A percentile compares a stretch with the other conserved stretches of the same genome.
These are phyloP conservation scores for Stereum hirsutum DNA, from an alignment of 1,284 basidiomycete species.

Conservation along the genomic window DNA sequence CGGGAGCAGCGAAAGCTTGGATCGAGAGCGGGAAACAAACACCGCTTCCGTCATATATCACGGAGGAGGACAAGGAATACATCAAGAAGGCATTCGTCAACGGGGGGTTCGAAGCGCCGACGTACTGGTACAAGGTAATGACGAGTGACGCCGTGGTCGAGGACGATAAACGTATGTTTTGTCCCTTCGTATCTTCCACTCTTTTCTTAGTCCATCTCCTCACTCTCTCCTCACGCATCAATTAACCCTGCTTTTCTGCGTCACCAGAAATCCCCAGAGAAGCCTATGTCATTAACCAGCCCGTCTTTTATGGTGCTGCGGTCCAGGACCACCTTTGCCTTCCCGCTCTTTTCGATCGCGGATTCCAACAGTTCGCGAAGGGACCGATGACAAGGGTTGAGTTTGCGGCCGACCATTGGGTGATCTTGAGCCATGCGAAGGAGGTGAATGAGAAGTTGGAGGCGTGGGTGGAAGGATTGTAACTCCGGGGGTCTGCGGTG, in stretches of 20 bases:
- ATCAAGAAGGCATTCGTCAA: conserved; percentile 8
- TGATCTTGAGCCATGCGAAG: conserved; percentile 17
- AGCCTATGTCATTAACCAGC: conserved; percentile 10
- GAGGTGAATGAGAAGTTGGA: conserved; percentile 18
- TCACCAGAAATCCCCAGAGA: conserved; percentile 11
- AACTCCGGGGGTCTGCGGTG: neutral
- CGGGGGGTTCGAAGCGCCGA: conserved; percentile 14
- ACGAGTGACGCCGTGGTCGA: conserved; percentile 13
- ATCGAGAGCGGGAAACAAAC: conserved; percentile 15
- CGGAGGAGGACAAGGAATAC: conserved; percentile 2
- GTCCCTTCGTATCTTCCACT: conserved; percentile 1
- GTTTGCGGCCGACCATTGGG: conserved; percentile 23
- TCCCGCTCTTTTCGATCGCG: conserved; percentile 10
- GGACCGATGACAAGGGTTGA: conserved; percentile 15
- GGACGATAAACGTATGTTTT: conserved; percentile 16
- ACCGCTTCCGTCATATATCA: conserved; percentile 13
- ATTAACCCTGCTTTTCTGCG: neutral
- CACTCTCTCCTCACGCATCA: neutral
- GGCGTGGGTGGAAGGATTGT: conserved; percentile 12
- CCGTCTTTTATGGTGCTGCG: conserved; percentile 17
- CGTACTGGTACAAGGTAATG: conserved; percentile 21
- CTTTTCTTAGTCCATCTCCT: neutral
- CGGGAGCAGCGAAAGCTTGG: conserved; percentile 18
- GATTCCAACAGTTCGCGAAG: conserved; percentile 11
- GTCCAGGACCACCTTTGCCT: conserved; percentile 15